These are phyloP conservation scores for Pseudogymnoascus sp. DNA, from an alignment of 2,329 filamentous ascomycete genomes.

Conservation along the genomic window DNA sequence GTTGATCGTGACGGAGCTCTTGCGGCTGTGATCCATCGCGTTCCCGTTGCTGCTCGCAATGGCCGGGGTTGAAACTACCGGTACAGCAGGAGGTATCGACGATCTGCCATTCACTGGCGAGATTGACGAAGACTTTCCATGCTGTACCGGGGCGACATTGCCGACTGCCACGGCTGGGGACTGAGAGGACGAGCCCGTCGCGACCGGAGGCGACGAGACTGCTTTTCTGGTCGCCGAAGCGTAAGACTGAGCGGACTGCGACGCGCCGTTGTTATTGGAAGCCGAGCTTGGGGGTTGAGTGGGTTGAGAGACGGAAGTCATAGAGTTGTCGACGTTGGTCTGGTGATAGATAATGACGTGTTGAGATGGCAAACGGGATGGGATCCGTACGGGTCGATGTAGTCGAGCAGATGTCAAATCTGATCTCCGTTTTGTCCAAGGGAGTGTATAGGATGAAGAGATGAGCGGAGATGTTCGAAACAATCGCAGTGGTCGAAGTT, in stretches of 20 bases:
- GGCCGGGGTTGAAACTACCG: conserved; percentile 48
- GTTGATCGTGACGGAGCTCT: conserved; percentile 86
- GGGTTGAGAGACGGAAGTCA: conserved; percentile 31
- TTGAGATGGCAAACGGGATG: conserved; percentile 6
- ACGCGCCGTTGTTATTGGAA: conserved; percentile 48
- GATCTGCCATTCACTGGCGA: conserved; percentile 81
- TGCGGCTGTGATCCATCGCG: conserved; percentile 67
- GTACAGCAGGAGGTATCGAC: conserved; percentile 62
- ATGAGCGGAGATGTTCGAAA: conserved; percentile 2
- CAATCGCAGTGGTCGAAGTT: conserved; percentile 10
- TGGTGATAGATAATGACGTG: conserved; percentile 3
- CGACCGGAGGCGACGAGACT: conserved; percentile 52
- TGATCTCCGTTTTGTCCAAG: conserved; percentile 10
- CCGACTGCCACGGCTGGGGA: conserved; percentile 48
- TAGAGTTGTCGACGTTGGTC: conserved; percentile 13
- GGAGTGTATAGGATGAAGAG: neutral
- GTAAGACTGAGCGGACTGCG: conserved; percentile 53
- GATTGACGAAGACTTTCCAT: conserved; percentile 58
- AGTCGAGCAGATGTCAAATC: conserved; percentile 18
- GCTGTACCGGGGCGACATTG: conserved; percentile 44
- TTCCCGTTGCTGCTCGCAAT: conserved; percentile 64
- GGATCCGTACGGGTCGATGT: conserved; percentile 4
- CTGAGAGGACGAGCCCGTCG: conserved; percentile 49
- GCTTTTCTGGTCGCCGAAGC: conserved; percentile 61
- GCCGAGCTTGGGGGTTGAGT: conserved; percentile 36